Evolutionary conservation across 2,329 filamentous ascomycete species (phyloP).

Genomic region (Allantophomopsis lycopodina): DNA sequence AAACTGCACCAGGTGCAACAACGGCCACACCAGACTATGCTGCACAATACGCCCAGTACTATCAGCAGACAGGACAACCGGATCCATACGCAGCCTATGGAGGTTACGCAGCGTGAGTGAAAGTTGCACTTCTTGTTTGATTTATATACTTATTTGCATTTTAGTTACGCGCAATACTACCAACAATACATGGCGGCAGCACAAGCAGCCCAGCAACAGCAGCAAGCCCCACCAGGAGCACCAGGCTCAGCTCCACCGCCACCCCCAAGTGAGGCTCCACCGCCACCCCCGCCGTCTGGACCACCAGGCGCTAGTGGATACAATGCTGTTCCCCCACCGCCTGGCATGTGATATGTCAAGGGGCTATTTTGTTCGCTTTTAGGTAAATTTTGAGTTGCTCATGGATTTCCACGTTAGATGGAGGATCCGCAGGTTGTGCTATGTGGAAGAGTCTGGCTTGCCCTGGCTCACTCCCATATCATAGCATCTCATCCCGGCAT

Average conservation of each 20-base stretch:
- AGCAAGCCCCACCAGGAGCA: conserved; percentile 28
- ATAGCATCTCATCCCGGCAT: too few relatives aligned
- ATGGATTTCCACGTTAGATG: too few relatives aligned
- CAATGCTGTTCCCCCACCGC: conserved; percentile 40
- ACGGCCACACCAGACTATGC: conserved; percentile 47
- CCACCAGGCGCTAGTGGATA: conserved; percentile 42
- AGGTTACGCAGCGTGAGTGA: conserved; percentile 61
- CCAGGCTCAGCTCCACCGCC: conserved; percentile 40
- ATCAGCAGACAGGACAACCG: conserved; percentile 31
- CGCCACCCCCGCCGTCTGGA: conserved; percentile 50
- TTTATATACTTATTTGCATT: neutral
- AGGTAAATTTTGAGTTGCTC: neutral
- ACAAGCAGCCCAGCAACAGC: conserved; percentile 21
- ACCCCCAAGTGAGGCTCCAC: conserved; percentile 43
- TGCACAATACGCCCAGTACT: conserved; percentile 76
- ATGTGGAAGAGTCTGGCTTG: too few relatives aligned
- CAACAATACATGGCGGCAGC: conserved; percentile 52
- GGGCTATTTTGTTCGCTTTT: neutral
- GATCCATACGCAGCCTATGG: conserved; percentile 89
- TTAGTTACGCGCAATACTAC: conserved; percentile 55
- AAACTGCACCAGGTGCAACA: conserved; percentile 27
- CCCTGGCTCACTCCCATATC: too few relatives aligned
- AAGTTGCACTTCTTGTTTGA: neutral
- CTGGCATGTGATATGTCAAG: conserved; percentile 24
- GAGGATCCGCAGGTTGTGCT: too few relatives aligned